Percentiles rank a stretch among this genome's conserved stretches.
These are phyloP conservation scores for Nidularia sp. DNA, from an alignment of 768 basidiomycete genomes.

Conservation along the genomic window DNA sequence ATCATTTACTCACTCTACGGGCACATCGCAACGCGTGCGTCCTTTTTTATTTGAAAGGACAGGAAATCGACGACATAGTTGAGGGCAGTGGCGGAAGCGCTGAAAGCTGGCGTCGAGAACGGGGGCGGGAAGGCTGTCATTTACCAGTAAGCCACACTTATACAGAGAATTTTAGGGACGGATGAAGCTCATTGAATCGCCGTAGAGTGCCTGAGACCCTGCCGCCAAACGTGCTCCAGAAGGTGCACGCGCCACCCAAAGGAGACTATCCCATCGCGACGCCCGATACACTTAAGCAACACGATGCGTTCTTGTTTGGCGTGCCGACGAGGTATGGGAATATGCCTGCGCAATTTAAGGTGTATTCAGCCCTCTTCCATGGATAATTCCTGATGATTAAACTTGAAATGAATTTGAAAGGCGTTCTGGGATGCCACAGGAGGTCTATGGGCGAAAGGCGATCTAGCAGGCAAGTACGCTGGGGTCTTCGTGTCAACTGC, in stretches of 20 bases:
- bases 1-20: conserved; percentile 55
- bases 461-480: conserved; percentile 71
- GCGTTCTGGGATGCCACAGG: conserved; percentile 78
- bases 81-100: conserved; percentile 40
- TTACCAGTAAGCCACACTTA: conserved; percentile 29
- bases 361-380: background rate
- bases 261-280: conserved; percentile 54
- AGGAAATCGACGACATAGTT: background rate
- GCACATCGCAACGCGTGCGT: conserved; percentile 46
- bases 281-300: conserved; percentile 42
- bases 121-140: conserved; percentile 35
- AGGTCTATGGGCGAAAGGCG: conserved; percentile 53
- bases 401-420: conserved; percentile 22
- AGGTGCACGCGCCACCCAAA: conserved; percentile 61
- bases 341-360: conserved; percentile 59
- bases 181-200: background rate
- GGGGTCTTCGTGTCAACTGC: conserved; percentile 72
- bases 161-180: background rate
- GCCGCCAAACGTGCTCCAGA: conserved; percentile 47
- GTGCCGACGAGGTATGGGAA: conserved; percentile 75
- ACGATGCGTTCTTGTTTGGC: conserved; percentile 67
- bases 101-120: conserved; percentile 24
- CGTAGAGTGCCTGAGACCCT: conserved; percentile 64
- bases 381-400: background rate
- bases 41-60: background rate